Conservation (phyloP, 306 rosid species). For the Medicago ruthenica region DNA sequence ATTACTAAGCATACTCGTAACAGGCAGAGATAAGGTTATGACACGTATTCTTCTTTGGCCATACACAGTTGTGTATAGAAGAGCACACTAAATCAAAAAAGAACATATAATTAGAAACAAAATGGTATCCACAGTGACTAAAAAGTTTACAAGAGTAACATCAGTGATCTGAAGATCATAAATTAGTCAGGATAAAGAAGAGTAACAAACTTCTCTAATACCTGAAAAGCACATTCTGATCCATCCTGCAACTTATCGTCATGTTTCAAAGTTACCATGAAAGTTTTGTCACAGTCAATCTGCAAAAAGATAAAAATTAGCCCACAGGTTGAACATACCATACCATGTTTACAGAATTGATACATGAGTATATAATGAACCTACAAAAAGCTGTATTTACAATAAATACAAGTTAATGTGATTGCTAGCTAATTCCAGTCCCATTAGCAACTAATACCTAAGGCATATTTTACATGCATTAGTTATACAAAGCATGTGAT, state of each 20-base stretch:
- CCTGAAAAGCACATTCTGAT: conserved; percentile 98
- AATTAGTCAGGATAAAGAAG: conserved; percentile 26
- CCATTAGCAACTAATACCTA: too few relatives aligned
- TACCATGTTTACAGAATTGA: conserved; percentile 8
- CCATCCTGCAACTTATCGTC: conserved; percentile 99
- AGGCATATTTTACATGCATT: too few relatives aligned
- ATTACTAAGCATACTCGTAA: conserved; percentile 94
- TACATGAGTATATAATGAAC: neutral
- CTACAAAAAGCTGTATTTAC: too few relatives aligned
- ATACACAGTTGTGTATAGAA: conserved; percentile 92
- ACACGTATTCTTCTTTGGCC: conserved; percentile 97
- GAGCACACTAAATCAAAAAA: conserved; percentile 74
- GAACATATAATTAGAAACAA: conserved; percentile 39
- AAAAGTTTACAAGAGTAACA: conserved; percentile 24
- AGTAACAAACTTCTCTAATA: conserved; percentile 46
- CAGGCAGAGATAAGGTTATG: conserved; percentile 84
- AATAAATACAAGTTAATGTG: too few relatives aligned
- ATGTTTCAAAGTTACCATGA: conserved; percentile 88
- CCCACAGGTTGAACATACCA: conserved; percentile 16
- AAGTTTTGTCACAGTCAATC: conserved; percentile 97
- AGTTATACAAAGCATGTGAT: too few relatives aligned
- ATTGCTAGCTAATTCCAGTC: too few relatives aligned
- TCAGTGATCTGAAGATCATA: conserved; percentile 17
- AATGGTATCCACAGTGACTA: conserved; percentile 17
- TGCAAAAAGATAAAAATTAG: conserved; percentile 49